phyloP scores from a whole-genome alignment of 306 rosid genomes.

The Vicia sativa region DNA sequence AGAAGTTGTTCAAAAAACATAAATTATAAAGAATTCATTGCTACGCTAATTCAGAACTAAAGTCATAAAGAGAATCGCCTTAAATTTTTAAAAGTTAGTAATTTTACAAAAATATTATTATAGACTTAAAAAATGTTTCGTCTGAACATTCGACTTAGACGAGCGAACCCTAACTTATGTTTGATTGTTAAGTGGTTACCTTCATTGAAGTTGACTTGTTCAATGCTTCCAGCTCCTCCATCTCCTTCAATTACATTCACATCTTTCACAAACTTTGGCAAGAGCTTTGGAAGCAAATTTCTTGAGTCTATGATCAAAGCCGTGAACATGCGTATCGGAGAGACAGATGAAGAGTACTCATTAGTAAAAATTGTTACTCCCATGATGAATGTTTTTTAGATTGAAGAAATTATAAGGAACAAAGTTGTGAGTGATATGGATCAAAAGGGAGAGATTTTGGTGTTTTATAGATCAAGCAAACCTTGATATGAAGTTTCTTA shows the following conservation, averaged over 20 bases:
- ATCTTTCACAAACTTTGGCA: slow-evolving; percentile 64
- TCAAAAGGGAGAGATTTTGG: slow-evolving; percentile 19
- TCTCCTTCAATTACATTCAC: slow-evolving; percentile 56
- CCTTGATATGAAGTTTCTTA: slow-evolving; percentile 38
- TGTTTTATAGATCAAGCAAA: slow-evolving; percentile 35
- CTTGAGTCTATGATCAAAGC: slow-evolving; percentile 66
- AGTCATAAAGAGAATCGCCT: too few relatives aligned
- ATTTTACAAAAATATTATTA: too few relatives aligned
- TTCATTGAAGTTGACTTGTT: slow-evolving; percentile 70
- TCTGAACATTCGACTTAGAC: too few relatives aligned
- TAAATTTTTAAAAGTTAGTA: too few relatives aligned
- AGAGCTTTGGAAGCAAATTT: slow-evolving; percentile 61
- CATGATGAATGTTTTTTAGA: slow-evolving; percentile 44
- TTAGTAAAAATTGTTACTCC: slow-evolving; percentile 56
- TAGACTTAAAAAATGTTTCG: too few relatives aligned
- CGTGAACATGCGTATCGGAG: slow-evolving; percentile 58
- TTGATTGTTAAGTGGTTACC: slow-evolving; percentile 41
- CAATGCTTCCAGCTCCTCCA: slow-evolving; percentile 71
- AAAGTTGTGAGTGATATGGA: slow-evolving; percentile 24
- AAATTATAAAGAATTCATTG: too few relatives aligned
- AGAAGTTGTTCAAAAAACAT: slow-evolving; percentile 29
- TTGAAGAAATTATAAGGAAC: slow-evolving; percentile 13
- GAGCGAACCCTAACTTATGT: neutral
- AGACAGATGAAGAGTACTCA: slow-evolving; percentile 55
- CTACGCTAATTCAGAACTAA: too few relatives aligned